Percentiles rank a stretch among this genome's conserved stretches.
phyloP scores from a whole-genome alignment of 495 filamentous ascomycete species.

The Neurospora tetraspora region DNA sequence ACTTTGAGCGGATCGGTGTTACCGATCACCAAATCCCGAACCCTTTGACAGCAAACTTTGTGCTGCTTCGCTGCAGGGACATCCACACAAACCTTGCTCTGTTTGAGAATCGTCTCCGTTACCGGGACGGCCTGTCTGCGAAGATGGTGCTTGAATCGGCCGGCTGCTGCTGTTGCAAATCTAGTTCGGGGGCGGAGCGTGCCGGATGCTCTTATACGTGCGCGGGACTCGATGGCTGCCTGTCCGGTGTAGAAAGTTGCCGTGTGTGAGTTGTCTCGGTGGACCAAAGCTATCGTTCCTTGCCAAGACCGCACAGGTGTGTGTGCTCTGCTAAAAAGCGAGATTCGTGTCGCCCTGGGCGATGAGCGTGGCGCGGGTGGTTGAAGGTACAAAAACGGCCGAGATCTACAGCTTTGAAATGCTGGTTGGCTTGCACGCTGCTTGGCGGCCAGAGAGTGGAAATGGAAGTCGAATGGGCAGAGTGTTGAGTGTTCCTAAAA shows the following conservation, averaged over 20 bases:
- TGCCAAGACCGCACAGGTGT: constrained; percentile 17
- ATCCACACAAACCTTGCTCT: background rate
- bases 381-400: constrained; percentile 14
- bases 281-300: constrained; percentile 11
- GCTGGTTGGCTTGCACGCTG: constrained; percentile 13
- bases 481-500: background rate
- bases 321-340: constrained; percentile 10
- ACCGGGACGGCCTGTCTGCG: background rate
- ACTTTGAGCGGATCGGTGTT: constrained; percentile 5
- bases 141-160: background rate
- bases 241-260: background rate
- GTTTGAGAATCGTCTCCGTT: background rate
- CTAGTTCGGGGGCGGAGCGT: background rate
- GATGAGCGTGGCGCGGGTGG: constrained; percentile 17
- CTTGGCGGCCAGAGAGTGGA: constrained; percentile 12
- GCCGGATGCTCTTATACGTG: background rate
- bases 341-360: constrained; percentile 25
- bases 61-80: constrained; percentile 8
- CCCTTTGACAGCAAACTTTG: constrained; percentile 9
- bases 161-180: background rate
- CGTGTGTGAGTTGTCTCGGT: constrained; percentile 1
- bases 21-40: constrained; percentile 6
- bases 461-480: background rate
- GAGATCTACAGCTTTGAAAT: constrained; percentile 21
- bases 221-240: background rate